Conservation (phyloP, 2,329 filamentous ascomycete genomes). For the Penicillium sp. region DNA sequence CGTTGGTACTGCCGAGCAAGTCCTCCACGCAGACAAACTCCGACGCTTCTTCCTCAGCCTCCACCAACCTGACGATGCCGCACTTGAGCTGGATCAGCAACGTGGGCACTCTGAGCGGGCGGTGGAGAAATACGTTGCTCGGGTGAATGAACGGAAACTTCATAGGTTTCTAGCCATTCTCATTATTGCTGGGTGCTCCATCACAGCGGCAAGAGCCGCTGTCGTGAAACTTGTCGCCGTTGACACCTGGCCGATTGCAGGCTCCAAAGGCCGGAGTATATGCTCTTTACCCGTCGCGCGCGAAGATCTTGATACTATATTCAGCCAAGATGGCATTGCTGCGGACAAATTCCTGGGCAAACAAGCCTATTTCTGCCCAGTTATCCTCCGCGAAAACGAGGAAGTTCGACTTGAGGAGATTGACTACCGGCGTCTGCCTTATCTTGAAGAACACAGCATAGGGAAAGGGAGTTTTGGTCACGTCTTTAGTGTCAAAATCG, state of each 20-base stretch:
- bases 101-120: too few species aligned
- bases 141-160: background rate
- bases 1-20: background rate
- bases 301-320: background rate
- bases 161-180: background rate
- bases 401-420: background rate
- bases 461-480: background rate
- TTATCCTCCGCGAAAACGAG: background rate
- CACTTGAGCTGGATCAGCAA: too few species aligned
- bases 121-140: background rate
- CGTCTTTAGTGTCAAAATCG: conserved; percentile 1
- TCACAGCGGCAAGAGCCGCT: background rate
- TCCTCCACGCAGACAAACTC: conserved; percentile 6
- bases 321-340: background rate
- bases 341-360: conserved; percentile 3
- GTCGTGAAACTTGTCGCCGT: background rate
- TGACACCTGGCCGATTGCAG: background rate
- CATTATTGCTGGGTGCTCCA: conserved; percentile 1
- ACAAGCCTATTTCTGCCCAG: conserved; percentile 9
- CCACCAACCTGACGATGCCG: background rate
- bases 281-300: background rate
- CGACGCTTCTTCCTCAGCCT: conserved; percentile 1
- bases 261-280: background rate
- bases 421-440: conserved; percentile 1
- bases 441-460: conserved; percentile 1